Base-by-base conservation (phyloP, 768 basidiomycete genomes). In the Filobasidium wieringae region DNA sequence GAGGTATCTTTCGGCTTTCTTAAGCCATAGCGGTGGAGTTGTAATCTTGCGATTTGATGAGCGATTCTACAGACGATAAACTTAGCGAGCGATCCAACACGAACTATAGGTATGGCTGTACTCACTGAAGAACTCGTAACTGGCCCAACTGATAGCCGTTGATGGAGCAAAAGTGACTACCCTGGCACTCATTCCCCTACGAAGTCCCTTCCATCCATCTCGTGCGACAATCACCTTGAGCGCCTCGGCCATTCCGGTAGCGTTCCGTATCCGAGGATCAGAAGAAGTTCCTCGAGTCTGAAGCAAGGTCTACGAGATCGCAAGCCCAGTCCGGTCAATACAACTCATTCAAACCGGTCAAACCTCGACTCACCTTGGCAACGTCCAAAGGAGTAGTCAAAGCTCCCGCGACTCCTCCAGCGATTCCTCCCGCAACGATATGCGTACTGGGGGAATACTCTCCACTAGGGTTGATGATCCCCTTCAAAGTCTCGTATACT, bases 91-190 rank as follows among this genome's bases (percentile, higher is more conserved):
- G 15, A 22, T 27, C 7, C 43, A 3, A 47, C 14, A 5, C 41
- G 14, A 9, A 9, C 36, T n/a, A 9, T n/a, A n/a, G n/a, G 11
- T n/a, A n/a, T 24, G 14, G 29, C 4, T 17, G 14, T 14, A 84
- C 91, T 77, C 72, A 93, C 91, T 95, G 81, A 95, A 95, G 77
- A 93, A 95, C 75, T 96, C 92, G 69, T 96, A 92, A 53, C 90
- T 92, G 72, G 92, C 77, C 95, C 93, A 99, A 75, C 88, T 93
- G 50, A 99, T 78, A 9, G 95, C 95, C 53, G 93, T 95, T 70
- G 88, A 91, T 6, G 95, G 95, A 84, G 96, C 88, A 67, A 87
- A 88, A 26, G 92, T 93, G 73, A 97, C 76, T 52, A 99, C 83
- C 45, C 95, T 81, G 7, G 95, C 95, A 53, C 88, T 80, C 66